phyloP scores from a whole-genome alignment of 2,329 filamentous ascomycete species.

The Parafenestella ontariensis region DNA sequence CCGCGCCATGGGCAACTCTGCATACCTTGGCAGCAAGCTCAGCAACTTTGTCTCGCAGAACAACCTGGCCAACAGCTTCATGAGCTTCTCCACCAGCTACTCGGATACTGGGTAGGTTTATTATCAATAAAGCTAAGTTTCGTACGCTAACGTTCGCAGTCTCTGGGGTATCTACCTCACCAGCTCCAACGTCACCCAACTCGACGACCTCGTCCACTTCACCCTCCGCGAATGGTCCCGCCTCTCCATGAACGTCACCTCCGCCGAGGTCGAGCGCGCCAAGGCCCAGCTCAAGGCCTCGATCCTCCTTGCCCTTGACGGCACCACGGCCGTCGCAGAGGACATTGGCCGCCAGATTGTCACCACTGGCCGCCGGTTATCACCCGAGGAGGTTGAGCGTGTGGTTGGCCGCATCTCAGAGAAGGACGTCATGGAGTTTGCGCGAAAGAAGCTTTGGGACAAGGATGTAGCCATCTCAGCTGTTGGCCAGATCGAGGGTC shows the following conservation, averaged over 20 bases:
- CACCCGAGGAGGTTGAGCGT: conserved; percentile 92
- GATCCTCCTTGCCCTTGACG: conserved; percentile 94
- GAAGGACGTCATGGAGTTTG: conserved; percentile 97
- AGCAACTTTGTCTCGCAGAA: conserved; percentile 93
- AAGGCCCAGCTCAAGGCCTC: conserved; percentile 99
- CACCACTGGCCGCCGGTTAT: conserved; percentile 92
- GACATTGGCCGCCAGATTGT: conserved; percentile 99
- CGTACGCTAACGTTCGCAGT: conserved; percentile 60
- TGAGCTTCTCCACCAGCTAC: conserved; percentile 99
- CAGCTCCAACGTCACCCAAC: conserved; percentile 81
- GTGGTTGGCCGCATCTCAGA: conserved; percentile 87
- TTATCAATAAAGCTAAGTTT: background rate
- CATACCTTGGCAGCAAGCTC: conserved; percentile 97
- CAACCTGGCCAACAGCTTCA: conserved; percentile 98
- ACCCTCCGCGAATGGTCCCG: conserved; percentile 98
- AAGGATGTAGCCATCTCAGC: conserved; percentile 94
- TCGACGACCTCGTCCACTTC: conserved; percentile 98
- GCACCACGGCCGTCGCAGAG: conserved; percentile 95
- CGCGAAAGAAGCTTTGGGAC: conserved; percentile 95
- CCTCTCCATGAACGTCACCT: conserved; percentile 84
- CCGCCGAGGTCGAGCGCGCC: conserved; percentile 94
- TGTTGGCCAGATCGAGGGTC: conserved; percentile 89
- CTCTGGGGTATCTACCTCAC: conserved; percentile 99
- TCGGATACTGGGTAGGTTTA: conserved; percentile 92
- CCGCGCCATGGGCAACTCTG: conserved; percentile 96